phyloP scores from a whole-genome alignment of 2,329 filamentous ascomycete genomes.

The Gnomoniopsis smithogilvyi region DNA sequence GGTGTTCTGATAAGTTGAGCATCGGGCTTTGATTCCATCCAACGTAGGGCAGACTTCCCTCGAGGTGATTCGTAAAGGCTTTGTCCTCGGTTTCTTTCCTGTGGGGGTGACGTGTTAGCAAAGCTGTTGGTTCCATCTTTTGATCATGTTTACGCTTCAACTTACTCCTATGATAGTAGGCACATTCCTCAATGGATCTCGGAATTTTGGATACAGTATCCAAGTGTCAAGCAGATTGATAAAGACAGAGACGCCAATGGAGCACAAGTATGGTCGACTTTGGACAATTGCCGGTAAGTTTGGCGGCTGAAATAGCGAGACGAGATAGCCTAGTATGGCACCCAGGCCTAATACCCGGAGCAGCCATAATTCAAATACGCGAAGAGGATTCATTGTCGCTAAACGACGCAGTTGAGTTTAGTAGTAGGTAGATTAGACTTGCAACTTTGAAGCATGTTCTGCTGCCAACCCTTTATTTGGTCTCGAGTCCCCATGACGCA shows the following conservation, averaged over 20 bases:
- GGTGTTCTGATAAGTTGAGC: conserved; percentile 10
- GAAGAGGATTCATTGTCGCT: conserved; percentile 6
- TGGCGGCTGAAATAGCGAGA: neutral
- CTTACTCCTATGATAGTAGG: conserved; percentile 1
- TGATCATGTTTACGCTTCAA: neutral
- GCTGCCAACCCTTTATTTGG: conserved; percentile 1
- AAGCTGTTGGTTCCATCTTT: neutral
- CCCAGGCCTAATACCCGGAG: conserved; percentile 7
- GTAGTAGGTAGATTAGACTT: neutral
- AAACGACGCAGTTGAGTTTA: neutral
- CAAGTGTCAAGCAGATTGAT: neutral
- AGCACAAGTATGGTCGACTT: neutral
- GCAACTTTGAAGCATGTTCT: neutral
- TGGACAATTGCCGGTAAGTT: neutral
- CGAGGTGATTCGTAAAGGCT: conserved; percentile 11
- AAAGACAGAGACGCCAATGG: neutral
- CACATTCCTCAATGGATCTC: conserved; percentile 4
- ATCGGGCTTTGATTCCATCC: conserved; percentile 11
- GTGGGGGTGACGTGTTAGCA: neutral
- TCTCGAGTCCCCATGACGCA: neutral
- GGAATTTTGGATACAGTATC: conserved; percentile 5
- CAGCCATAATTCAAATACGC: conserved; percentile 1
- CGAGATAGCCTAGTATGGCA: conserved; percentile 4
- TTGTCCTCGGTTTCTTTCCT: conserved; percentile 4
- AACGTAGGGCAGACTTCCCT: conserved; percentile 8